Percentiles rank a stretch among this genome's conserved stretches.
phyloP scores from a whole-genome alignment of 2,329 filamentous ascomycete genomes.

The Cladosporium velox region DNA sequence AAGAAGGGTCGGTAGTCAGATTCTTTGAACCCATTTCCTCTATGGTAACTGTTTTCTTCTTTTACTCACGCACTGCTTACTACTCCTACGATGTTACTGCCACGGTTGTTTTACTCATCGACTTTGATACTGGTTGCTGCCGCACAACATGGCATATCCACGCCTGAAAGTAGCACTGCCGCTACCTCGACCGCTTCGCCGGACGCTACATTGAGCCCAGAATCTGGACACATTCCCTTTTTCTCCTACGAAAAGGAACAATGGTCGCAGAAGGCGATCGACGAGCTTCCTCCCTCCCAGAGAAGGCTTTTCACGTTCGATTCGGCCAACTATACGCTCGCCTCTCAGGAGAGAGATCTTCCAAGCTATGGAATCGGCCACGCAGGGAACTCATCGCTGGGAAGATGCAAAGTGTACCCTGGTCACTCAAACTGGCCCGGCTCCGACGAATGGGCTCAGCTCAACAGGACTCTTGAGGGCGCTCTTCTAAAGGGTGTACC shows the following conservation, averaged over 20 bases:
- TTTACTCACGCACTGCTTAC: too few relatives aligned
- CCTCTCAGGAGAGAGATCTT: too few relatives aligned
- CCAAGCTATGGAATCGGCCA: not conserved
- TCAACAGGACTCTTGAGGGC: not conserved
- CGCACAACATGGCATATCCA: not conserved
- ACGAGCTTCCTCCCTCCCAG: not conserved
- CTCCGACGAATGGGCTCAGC: not conserved
- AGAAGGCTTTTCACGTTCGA: not conserved
- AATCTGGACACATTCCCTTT: not conserved
- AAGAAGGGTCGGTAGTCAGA: too few relatives aligned
- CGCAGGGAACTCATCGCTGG: not conserved
- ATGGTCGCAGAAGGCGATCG: not conserved
- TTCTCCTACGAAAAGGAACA: not conserved
- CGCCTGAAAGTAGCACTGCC: not conserved
- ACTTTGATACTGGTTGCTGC: not conserved
- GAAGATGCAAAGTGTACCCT: not conserved
- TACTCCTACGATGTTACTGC: not conserved
- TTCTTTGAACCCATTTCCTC: too few relatives aligned
- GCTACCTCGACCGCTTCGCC: not conserved
- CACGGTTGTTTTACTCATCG: not conserved
- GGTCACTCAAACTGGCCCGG: not conserved
- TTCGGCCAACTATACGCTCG: not conserved
- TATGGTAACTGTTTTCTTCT: too few relatives aligned
- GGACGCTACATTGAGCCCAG: not conserved
- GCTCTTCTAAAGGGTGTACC: not conserved